Evolutionary conservation across 2,329 filamentous ascomycete species (phyloP).

Genomic region (Beauveria australis): DNA sequence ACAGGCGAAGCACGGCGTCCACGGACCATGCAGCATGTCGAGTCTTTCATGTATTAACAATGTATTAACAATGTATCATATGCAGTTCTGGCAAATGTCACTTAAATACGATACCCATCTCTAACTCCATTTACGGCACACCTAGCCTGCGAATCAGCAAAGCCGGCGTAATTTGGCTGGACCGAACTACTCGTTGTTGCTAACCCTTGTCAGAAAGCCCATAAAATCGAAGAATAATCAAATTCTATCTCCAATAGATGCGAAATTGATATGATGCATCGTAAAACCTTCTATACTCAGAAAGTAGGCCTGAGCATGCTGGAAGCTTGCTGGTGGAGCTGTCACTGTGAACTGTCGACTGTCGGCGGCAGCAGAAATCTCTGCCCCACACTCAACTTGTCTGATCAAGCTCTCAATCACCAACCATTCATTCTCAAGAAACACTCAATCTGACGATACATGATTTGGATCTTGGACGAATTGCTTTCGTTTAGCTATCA

Average conservation of each 20-base stretch:
- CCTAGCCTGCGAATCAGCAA: too few relatives aligned
- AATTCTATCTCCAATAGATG: neutral
- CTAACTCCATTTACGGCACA: neutral
- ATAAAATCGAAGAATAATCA: neutral
- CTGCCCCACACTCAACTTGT: conserved; percentile 6
- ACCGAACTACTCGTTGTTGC: too few relatives aligned
- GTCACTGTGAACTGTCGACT: neutral
- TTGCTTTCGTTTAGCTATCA: too few relatives aligned
- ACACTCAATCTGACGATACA: neutral
- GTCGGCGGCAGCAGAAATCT: neutral
- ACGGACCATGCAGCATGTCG: neutral
- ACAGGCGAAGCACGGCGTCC: neutral
- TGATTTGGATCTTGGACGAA: neutral
- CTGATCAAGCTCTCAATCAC: neutral
- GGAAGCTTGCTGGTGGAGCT: neutral
- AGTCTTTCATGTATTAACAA: too few relatives aligned
- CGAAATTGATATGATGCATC: neutral
- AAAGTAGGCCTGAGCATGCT: neutral
- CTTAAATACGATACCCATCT: conserved; percentile 7
- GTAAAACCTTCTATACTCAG: neutral
- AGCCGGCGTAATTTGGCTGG: too few relatives aligned
- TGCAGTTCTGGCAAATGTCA: neutral
- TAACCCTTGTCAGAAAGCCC: too few relatives aligned
- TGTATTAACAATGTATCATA: neutral
- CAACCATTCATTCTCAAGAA: neutral